phyloP scores from a whole-genome alignment of 345 rosid species.

The Xanthoceras sorbifolium region DNA sequence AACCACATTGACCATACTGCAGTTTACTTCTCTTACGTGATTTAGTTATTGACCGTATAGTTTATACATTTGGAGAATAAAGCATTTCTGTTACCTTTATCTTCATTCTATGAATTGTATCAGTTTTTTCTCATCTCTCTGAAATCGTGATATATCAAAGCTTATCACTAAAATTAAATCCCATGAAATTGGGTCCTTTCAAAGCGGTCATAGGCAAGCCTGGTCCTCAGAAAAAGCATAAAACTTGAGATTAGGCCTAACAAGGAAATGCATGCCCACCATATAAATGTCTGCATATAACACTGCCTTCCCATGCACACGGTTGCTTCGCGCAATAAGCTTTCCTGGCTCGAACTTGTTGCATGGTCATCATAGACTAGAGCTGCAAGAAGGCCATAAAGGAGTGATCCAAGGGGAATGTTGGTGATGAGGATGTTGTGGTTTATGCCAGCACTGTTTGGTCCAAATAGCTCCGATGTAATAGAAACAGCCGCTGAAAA shows the following conservation, averaged over 20 bases:
- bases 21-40: neutral
- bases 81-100: neutral
- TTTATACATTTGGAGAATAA: too few relatives aligned
- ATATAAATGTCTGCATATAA: conserved; percentile 46
- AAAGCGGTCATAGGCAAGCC: conserved; percentile 46
- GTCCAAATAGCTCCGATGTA: conserved; percentile 86
- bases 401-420: conserved; percentile 82
- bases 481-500: conserved; percentile 80
- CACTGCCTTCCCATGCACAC: conserved; percentile 69
- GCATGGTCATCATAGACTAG: conserved; percentile 64
- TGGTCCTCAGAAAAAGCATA: conserved; percentile 54
- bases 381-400: conserved; percentile 79
- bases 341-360: conserved; percentile 19
- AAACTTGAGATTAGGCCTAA: conserved; percentile 47
- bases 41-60: neutral
- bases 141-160: neutral
- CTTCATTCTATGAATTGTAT: neutral
- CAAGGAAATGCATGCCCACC: conserved; percentile 55
- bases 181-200: conserved; percentile 26
- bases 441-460: conserved; percentile 73
- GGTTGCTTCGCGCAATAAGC: conserved; percentile 29
- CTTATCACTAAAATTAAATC: neutral
- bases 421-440: conserved; percentile 91
- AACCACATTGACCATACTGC: neutral
- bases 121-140: neutral